Evolutionary conservation across 2,329 filamentous ascomycete genomes (phyloP).

Genomic region (Aspergillus transmontanensis): DNA sequence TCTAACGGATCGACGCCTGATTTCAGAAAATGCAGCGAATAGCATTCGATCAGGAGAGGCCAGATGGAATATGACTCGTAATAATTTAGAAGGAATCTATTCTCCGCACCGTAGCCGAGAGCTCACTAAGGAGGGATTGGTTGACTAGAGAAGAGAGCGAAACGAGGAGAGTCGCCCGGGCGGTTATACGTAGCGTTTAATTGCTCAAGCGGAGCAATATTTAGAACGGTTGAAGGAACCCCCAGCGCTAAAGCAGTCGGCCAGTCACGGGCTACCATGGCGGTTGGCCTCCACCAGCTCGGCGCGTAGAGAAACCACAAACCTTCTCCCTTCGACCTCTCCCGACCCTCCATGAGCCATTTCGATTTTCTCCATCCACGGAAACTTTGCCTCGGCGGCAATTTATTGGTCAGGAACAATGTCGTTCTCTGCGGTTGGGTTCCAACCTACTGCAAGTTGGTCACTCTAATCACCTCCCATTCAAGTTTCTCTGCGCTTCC

Average conservation of each 20-base stretch:
- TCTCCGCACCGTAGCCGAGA: neutral
- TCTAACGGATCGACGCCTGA: neutral
- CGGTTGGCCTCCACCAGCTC: slow-evolving; percentile 7
- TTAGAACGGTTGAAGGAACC: neutral
- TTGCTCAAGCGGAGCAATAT: slow-evolving; percentile 6
- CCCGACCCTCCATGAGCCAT: slow-evolving; percentile 1
- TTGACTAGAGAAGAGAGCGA: neutral
- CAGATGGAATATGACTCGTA: neutral
- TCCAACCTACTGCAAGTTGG: slow-evolving; percentile 21
- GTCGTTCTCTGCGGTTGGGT: slow-evolving; percentile 1
- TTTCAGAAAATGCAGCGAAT: neutral
- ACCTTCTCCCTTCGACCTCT: slow-evolving; percentile 3
- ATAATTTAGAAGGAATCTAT: neutral
- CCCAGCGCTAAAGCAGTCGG: slow-evolving; percentile 5
- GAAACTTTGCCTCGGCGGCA: neutral
- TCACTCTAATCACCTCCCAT: slow-evolving; percentile 22
- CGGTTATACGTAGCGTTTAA: slow-evolving; percentile 7
- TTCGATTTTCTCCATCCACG: neutral
- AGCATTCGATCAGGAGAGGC: neutral
- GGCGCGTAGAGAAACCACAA: slow-evolving; percentile 15
- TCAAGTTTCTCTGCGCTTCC: slow-evolving; percentile 7
- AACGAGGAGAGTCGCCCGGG: neutral
- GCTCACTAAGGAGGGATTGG: neutral
- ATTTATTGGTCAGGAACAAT: slow-evolving; percentile 11
- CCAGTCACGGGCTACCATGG: slow-evolving; percentile 10